Evolutionary conservation across 306 rosid species (phyloP), one percentile per base, ranked within the genome.

Genomic region (Sphenostylis stenocarpa): DNA sequence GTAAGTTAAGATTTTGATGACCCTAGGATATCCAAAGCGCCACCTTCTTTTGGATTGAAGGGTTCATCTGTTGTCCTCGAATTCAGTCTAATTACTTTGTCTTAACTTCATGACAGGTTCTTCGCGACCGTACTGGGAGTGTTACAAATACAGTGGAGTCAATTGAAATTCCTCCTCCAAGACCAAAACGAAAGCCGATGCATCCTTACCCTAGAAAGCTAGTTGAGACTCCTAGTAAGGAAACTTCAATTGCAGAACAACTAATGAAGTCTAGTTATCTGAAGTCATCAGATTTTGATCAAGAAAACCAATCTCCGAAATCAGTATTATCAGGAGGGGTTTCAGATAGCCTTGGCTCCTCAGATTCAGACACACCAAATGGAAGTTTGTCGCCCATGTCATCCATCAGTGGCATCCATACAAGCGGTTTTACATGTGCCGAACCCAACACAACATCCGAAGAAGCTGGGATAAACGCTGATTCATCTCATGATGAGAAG

Each of bases 131-230:
- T 6, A 75, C 77, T 6, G 85, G 83, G 45, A 70, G 64, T 67
- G 71, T 72, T 48, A 60, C 81, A 43, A 82, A 19, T 72, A 36
- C 70, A 0, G 70, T 16, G 23, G 92, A 86, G 16, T 82, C 89
- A 11, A 86, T 93, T 72, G 91, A 88, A 78, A 93, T 93, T 47
- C 98, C 98, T 49, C 98, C 98, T 72, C 96, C 98, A 1, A 77
- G 98, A 39, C 98, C 98, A 3, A 93, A 93, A 39, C 75, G 91
- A 76, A 93, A 91, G 75, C 97, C 98, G 0, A 80, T 72, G 79
- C 97, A 90, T 84, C 97, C 98, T 83, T 93, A 93, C 74, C 98
- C 98, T 36, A 90, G 97, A 2, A 93, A 93, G 73, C 88, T 64
- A 72, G 85, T 71, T 8, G 76, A 56, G 69, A 71, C 38, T 1